Evolutionary conservation across 345 rosid species (phyloP).

Genomic region (Eucalyptus decipiens): DNA sequence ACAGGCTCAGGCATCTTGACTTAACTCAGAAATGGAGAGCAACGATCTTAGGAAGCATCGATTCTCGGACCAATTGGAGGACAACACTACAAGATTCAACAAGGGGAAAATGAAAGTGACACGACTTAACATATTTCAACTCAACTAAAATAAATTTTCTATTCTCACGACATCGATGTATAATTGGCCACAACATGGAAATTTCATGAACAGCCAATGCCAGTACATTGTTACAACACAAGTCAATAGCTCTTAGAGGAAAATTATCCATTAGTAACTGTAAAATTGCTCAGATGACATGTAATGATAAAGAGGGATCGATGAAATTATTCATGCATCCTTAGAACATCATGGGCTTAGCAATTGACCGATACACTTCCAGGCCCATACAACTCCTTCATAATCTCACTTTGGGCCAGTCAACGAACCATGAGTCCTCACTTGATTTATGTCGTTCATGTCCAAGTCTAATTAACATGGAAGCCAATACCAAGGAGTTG

Average conservation of each 20-base stretch:
- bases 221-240: not conserved
- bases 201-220: not conserved
- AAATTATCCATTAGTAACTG: too few species aligned
- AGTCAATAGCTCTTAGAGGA: not conserved
- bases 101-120: too few species aligned
- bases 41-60: accelerated
- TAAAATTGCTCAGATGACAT: not conserved
- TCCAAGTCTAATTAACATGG: not conserved
- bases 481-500: not conserved
- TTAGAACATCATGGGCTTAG: not conserved
- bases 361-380: not conserved
- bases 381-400: not conserved
- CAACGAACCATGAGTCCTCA: not conserved
- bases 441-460: not conserved
- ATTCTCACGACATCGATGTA: too few species aligned
- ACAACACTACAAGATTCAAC: not conserved
- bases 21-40: not conserved
- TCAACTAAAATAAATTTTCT: too few species aligned
- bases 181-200: not conserved
- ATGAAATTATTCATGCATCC: not conserved
- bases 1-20: not conserved
- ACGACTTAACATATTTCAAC: too few species aligned
- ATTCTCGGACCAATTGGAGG: not conserved
- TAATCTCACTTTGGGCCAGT: not conserved
- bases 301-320: too few species aligned